Evolutionary conservation across 83 land plant species (phyloP), one percentile per base, ranked within the genome.

Genomic region (Larix sibirica): DNA sequence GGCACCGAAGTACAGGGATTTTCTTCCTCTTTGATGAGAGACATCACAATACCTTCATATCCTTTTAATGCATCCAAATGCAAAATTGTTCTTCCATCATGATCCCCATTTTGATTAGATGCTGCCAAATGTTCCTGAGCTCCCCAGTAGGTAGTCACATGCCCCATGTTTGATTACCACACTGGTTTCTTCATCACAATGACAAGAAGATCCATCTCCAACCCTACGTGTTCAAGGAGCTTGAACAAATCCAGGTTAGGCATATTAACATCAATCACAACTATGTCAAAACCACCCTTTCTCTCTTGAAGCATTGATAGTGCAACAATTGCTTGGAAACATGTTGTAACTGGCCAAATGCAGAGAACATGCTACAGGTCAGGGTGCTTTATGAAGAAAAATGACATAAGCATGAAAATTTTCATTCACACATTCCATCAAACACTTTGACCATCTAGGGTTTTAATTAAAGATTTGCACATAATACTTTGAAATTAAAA

Each of bases 121-220:
- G 94, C 84, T 94, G 92, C 94, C 96, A 94, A 81, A 94, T 89
- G 44, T 82, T 84, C 78, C 86, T 83, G 6, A 91, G 61, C 9
- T 79, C 90, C 31, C 91, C 92, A 74, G 90, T 85, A 90, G 83
- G 80, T 94, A 94, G 82, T 94, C 96, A 81, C 91, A 89, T 5
- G 94, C 96, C 2, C 96, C 94, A 66, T 91, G 94, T 9, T 76
- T 88, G 38, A 91, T 86, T 6, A 94, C 91, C 10, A 85, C 83
- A 66, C 85, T 83, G 33, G 81, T 85, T 24, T 81, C 79, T 36
- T 85, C 92, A 85, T 91, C 86, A 8, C 86, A 56, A 91, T 86
- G 63, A 91, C 88, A 73, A 91, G 94, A 28, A 91, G 81, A 60
- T 91, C 94, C 94, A 89, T 89, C 78, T 91, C 88, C 44, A 89